Evolutionary conservation across 495 filamentous ascomycete genomes (phyloP), one percentile per base, ranked within the genome.

Genomic region (Xylaria sp.): DNA sequence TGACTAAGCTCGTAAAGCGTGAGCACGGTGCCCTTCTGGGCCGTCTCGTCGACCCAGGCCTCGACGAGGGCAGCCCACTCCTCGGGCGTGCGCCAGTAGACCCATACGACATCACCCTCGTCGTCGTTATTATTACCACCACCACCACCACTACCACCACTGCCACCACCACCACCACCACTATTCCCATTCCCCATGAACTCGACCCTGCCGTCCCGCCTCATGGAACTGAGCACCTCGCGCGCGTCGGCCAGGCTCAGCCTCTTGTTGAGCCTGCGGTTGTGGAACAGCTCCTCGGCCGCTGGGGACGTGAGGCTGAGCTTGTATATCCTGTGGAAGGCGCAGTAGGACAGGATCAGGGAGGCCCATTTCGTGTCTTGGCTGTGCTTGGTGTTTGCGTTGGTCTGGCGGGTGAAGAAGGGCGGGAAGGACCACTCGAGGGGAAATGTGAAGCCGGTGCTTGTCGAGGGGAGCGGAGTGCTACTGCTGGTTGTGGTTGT

Each of bases 281-380:
- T 91, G 74, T 77, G 62, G 82, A 92, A 92, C 7, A 88, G 80
- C 33, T 80, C 78, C 21, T 77, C 75, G 19, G 78, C 71, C n/a
- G 58, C 11, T 14, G 68, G 29, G 31, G 68, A 64, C 26, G 92
- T 84, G 15, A 96, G 82, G 3, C 89, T 83, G 37, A 98, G 86
- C 40, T 88, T 87, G 85, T 88, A 97, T 75, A 92, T 77, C 50
- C 86, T 89, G 81, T 95, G 88, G 78, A 91, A 85, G 0, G 89
- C 88, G 80, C 93, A 94, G 90, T 96, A 99, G 75, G 90, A 75
- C 69, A 92, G 93, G 75, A 99, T 90, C 21, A 97, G 88, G n/a
- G 88, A 77, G 50, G 91, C 90, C 96, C 96, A 99, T 82, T 92
- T 93, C 43, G 85, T 80, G 64, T 94, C 89, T 79, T 98, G 96